Percentiles rank a stretch among this genome's conserved stretches.
Evolutionary conservation across 106 monocot genomes (phyloP).

Genomic region (Hemerocallis citrina): DNA sequence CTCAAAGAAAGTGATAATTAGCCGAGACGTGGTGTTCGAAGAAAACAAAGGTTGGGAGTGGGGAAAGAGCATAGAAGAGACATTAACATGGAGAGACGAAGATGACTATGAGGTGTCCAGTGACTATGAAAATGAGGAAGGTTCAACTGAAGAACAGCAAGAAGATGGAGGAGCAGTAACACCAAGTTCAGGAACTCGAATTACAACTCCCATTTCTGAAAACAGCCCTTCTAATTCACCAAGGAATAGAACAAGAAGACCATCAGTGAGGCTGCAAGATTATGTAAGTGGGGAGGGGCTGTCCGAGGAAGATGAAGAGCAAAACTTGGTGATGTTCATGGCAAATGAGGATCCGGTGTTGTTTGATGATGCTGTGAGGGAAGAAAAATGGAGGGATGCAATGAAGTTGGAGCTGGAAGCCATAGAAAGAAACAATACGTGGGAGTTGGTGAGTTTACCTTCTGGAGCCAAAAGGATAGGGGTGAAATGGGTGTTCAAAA

Average conservation of each 20-base stretch:
- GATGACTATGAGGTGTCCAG: background rate
- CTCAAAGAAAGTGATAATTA: background rate
- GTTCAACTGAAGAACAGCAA: too few species aligned
- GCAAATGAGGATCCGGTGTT: background rate
- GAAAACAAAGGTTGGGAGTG: background rate
- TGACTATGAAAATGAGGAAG: background rate
- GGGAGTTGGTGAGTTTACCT: background rate
- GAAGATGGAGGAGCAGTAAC: too few species aligned
- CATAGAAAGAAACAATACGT: too few species aligned
- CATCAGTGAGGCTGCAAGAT: background rate
- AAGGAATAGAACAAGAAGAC: too few species aligned
- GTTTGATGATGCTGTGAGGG: too few species aligned
- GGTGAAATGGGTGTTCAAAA: conserved; percentile 5
- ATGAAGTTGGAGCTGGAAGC: too few species aligned
- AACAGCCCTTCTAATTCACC: background rate
- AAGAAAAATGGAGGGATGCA: too few species aligned
- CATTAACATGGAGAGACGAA: too few species aligned
- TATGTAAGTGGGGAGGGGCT: background rate
- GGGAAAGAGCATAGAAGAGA: background rate
- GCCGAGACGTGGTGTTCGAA: background rate
- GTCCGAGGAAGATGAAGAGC: background rate
- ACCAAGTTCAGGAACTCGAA: too few species aligned
- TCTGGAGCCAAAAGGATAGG: background rate
- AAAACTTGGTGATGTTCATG: background rate
- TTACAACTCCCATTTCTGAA: background rate